These are phyloP conservation scores for Podila minutissima DNA, from an alignment of 192 early-diverging fungal genomes.

Conservation along the genomic window DNA sequence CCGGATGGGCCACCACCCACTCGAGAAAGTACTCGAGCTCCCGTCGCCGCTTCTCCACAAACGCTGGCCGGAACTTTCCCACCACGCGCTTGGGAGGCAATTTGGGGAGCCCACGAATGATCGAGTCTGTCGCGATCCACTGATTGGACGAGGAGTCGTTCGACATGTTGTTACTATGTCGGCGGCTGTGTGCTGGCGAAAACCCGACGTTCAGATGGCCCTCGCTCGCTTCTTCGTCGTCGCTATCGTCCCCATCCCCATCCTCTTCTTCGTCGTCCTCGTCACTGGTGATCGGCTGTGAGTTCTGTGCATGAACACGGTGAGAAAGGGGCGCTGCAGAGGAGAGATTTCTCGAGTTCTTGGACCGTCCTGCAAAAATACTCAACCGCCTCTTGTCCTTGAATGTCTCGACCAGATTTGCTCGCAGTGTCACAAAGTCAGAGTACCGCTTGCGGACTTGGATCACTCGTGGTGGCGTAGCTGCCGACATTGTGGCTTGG, in stretches of 20 bases:
- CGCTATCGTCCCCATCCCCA: neutral
- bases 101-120: slow-evolving; percentile 54
- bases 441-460: slow-evolving; percentile 58
- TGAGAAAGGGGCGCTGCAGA: neutral
- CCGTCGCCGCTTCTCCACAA: slow-evolving; percentile 59
- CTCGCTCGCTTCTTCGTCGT: slow-evolving; percentile 8
- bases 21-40: slow-evolving; percentile 65
- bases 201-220: too few species aligned
- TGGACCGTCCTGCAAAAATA: neutral
- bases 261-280: neutral
- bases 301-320: neutral
- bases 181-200: too few species aligned
- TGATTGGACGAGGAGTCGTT: neutral
- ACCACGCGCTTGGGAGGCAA: slow-evolving; percentile 63
- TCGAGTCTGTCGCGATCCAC: slow-evolving; percentile 1
- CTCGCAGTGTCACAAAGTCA: slow-evolving; percentile 58
- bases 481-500: neutral
- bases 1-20: slow-evolving; percentile 61
- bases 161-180: too few species aligned
- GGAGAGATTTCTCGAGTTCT: neutral
- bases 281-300: neutral
- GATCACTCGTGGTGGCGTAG: slow-evolving; percentile 16
- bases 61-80: slow-evolving; percentile 58
- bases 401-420: slow-evolving; percentile 38
- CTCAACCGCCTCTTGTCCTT: neutral